Conservation (phyloP, 2,329 filamentous ascomycete genomes). For the Cytospora chrysosperma region DNA sequence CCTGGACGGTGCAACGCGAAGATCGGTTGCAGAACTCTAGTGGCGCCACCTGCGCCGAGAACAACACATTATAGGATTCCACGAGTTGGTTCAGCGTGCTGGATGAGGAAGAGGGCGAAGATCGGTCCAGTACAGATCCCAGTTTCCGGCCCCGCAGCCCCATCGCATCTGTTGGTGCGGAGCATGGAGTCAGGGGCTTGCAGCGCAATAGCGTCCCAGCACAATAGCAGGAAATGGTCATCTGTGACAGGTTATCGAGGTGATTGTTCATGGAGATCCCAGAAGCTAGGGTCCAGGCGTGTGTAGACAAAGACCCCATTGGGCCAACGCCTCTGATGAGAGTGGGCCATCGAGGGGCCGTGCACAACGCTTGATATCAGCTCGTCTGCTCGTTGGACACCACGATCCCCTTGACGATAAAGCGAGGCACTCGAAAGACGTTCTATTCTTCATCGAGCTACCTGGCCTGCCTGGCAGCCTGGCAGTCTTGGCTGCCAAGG, state of each 20-base stretch:
- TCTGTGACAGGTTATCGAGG: background rate
- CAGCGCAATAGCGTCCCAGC: background rate
- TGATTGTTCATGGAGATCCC: background rate
- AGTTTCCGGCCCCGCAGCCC: background rate
- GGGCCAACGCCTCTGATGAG: background rate
- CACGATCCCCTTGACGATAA: background rate
- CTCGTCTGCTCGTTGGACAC: background rate
- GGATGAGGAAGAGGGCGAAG: background rate
- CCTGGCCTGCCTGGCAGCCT: too few species aligned
- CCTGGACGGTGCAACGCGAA: background rate
- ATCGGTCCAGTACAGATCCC: background rate
- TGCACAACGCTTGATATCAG: background rate
- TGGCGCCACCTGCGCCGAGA: background rate
- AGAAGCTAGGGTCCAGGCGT: background rate
- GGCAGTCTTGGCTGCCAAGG: too few species aligned
- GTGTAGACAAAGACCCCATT: background rate
- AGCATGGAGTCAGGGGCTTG: constrained; percentile 14
- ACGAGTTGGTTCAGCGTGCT: background rate
- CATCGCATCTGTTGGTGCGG: constrained; percentile 1
- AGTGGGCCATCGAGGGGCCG: background rate
- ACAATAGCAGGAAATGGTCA: background rate
- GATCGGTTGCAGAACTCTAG: background rate
- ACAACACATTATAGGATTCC: background rate
- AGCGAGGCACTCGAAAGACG: background rate
- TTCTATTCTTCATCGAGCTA: too few species aligned